These are phyloP conservation scores for Melanogaster broomeanus DNA, from an alignment of 768 basidiomycete genomes.

Conservation along the genomic window DNA sequence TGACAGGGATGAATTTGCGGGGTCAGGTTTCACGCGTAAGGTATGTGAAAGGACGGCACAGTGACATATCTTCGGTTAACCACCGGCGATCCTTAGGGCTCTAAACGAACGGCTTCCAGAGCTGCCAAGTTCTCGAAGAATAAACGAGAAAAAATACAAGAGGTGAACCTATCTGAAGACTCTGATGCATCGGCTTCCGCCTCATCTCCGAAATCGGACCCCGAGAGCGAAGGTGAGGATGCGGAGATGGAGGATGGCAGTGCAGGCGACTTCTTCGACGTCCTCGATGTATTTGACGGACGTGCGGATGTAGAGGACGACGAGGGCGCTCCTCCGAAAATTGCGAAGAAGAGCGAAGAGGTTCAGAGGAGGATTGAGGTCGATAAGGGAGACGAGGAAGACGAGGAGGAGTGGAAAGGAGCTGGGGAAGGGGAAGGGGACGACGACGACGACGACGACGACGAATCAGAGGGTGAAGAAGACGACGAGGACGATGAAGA, in stretches of 20 bases:
- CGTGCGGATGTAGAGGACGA: slow-evolving; percentile 41
- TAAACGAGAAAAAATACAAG: slow-evolving; percentile 39
- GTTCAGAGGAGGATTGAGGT: slow-evolving; percentile 58
- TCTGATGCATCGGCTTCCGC: slow-evolving; percentile 29
- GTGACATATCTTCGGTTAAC: background rate
- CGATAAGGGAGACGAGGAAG: slow-evolving; percentile 45
- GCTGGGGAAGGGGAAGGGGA: slow-evolving; percentile 6
- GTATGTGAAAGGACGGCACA: slow-evolving; percentile 4
- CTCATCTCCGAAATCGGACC: slow-evolving; percentile 16
- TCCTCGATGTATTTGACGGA: slow-evolving; percentile 68
- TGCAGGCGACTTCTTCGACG: slow-evolving; percentile 60
- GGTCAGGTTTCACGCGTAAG: slow-evolving; percentile 44
- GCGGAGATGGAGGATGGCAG: slow-evolving; percentile 51
- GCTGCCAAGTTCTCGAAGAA: slow-evolving; percentile 23
- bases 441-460: slow-evolving; percentile 37
- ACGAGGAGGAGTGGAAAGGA: slow-evolving; percentile 28
- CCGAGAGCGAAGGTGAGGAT: slow-evolving; percentile 32
- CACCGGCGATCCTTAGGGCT: slow-evolving; percentile 10
- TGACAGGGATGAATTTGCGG: slow-evolving; percentile 77
- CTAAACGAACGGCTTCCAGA: slow-evolving; percentile 22
- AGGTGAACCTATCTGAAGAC: slow-evolving; percentile 71
- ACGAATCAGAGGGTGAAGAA: slow-evolving; percentile 39
- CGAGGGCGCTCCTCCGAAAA: slow-evolving; percentile 10
- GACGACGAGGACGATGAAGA: slow-evolving; percentile 43
- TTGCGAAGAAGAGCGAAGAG: slow-evolving; percentile 2